Percentiles rank a stretch among this genome's conserved stretches.
Evolutionary conservation across 495 filamentous ascomycete species (phyloP).

Genomic region (Podospora sp.): DNA sequence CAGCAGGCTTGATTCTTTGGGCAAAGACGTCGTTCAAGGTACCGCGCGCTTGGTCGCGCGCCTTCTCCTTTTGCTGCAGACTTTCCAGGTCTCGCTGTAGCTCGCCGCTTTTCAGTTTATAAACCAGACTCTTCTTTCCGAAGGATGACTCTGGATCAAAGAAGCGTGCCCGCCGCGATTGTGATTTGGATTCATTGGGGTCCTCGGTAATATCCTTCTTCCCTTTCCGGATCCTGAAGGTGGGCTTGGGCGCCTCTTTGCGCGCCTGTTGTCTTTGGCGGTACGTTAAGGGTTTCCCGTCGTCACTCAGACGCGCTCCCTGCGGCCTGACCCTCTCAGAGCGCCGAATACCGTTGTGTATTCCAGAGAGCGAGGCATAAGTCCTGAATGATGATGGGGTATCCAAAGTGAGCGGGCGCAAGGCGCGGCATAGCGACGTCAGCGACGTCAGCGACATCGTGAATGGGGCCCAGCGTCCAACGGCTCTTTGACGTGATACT

Average conservation of each 20-base stretch:
- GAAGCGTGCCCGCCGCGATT: conserved; percentile 47
- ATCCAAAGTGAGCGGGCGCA: conserved; percentile 19
- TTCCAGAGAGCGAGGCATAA: conserved; percentile 34
- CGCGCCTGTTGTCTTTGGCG: conserved; percentile 31
- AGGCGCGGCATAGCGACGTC: conserved; percentile 26
- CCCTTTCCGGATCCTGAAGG: conserved; percentile 46
- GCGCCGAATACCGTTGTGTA: conserved; percentile 32
- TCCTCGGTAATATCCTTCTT: conserved; percentile 48
- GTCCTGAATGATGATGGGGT: conserved; percentile 10
- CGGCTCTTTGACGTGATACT: neutral
- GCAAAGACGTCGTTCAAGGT: conserved; percentile 11
- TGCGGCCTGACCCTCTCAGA: conserved; percentile 22
- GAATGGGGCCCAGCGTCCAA: neutral
- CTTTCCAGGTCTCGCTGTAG: conserved; percentile 26
- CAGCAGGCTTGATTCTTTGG: neutral
- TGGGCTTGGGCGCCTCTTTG: conserved; percentile 25
- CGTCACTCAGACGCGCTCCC: neutral
- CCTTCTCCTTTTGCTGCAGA: neutral
- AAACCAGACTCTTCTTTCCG: conserved; percentile 52
- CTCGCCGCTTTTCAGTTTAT: conserved; percentile 39
- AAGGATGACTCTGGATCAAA: conserved; percentile 42
- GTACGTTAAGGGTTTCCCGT: conserved; percentile 28
- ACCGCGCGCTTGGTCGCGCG: neutral
- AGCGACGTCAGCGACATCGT: conserved; percentile 30
- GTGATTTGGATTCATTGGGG: conserved; percentile 33